A percentile compares a stretch with the other conserved stretches of the same genome.
Conservation (phyloP, 495 filamentous ascomycete genomes). For the Durotheca rogersii region DNA sequence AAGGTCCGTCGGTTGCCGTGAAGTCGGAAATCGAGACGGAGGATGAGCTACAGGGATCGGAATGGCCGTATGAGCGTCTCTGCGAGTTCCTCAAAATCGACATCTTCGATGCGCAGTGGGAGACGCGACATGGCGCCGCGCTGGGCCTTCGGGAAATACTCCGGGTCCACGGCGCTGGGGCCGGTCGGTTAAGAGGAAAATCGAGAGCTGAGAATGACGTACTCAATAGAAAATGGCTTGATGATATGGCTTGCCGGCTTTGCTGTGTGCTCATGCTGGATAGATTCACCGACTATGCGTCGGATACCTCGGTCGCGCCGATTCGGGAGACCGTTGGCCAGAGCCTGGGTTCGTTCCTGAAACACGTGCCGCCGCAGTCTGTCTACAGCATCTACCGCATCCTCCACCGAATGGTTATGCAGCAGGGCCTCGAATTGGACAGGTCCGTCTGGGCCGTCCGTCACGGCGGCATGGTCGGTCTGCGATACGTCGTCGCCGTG, state of each 20-base stretch:
- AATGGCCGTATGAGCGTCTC: conserved; percentile 92
- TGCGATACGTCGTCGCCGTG: conserved; percentile 91
- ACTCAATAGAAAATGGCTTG: conserved; percentile 80
- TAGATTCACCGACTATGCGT: conserved; percentile 95
- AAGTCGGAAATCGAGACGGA: conserved; percentile 68
- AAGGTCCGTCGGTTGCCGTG: conserved; percentile 65
- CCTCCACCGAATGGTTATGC: conserved; percentile 87
- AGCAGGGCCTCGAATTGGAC: conserved; percentile 70
- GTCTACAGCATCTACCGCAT: conserved; percentile 79
- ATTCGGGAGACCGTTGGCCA: conserved; percentile 97
- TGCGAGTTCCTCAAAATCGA: conserved; percentile 92
- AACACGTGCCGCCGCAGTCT: conserved; percentile 69
- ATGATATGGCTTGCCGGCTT: conserved; percentile 88
- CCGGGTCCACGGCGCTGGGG: conserved; percentile 86
- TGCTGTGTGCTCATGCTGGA: conserved; percentile 97
- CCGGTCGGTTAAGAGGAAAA: conserved; percentile 75
- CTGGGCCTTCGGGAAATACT: conserved; percentile 93
- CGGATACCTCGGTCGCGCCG: conserved; percentile 93
- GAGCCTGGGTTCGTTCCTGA: conserved; percentile 83
- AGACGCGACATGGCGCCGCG: conserved; percentile 94
- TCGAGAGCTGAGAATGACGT: conserved; percentile 70
- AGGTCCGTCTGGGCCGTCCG: conserved; percentile 87
- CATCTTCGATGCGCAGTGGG: conserved; percentile 92
- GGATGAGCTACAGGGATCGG: conserved; percentile 71
- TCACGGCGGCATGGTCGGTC: conserved; percentile 95